Evolutionary conservation across 495 filamentous ascomycete genomes (phyloP), one percentile per base, ranked within the genome.

Genomic region (Aspergillus avenaceus): DNA sequence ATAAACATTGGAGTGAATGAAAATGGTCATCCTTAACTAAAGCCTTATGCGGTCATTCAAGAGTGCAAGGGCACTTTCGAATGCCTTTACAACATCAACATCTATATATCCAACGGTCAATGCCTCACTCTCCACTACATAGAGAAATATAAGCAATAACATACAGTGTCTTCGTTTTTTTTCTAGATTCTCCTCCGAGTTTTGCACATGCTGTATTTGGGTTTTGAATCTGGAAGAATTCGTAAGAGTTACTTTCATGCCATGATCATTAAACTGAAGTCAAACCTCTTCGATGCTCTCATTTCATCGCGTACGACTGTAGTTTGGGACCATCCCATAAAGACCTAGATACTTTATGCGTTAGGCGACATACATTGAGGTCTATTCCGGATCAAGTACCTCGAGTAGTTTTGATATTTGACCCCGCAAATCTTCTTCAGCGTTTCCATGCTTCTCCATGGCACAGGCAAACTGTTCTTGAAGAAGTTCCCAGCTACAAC

Each of bases 151-250:
- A 14, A 29, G 14, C 24, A n/a, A 19, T 23, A 14, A 70, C 83
- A 65, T 70, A 90, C 87, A 84, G 57, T 92, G 88, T 41, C 81
- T 72, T 60, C 84, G 84, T 71, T 87, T 91, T 51, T 83, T 79
- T 54, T 83, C 77, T 38, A 93, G 62, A 5, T 66, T 77, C 31
- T 79, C 67, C 59, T 95, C 89, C 0, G 81, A 79, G 21, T 84
- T 79, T 42, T 83, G 80, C 19, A 93, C 87, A 56, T 85, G 84
- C 56, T 79, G 71, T 68, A 86, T 81, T 40, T 90, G 81, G 8
- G 88, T 95, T 57, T 85, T 84, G 26, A 95, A 75, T 46, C 88
- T 87, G 51, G 47, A 49, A 37, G 41, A 27, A 22, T 56, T 14
- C 47, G 41, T 32, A 46, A 34, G 9, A 9, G 8, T 13, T 26